phyloP scores from a whole-genome alignment of 1,284 basidiomycete genomes.

The Papiliotrema flavescens region DNA sequence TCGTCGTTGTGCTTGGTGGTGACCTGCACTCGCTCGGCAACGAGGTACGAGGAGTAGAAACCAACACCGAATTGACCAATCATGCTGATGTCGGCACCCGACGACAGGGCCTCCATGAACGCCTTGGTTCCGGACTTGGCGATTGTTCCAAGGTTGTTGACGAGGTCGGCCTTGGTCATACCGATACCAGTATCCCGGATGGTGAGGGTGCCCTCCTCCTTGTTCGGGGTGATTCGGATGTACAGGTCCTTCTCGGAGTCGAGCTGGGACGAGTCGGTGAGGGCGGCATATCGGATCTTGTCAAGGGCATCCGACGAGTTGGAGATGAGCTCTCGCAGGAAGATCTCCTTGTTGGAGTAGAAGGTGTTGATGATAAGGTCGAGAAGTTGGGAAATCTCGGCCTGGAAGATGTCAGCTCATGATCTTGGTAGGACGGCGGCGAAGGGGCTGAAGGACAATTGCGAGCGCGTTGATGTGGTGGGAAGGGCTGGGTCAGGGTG shows the following conservation, averaged over 20 bases:
- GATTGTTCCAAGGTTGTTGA: constrained; percentile 92
- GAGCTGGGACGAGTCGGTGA: constrained; percentile 84
- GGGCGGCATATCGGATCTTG: constrained; percentile 85
- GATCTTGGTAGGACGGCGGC: not conserved
- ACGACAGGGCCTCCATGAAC: constrained; percentile 87
- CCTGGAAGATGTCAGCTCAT: constrained; percentile 61
- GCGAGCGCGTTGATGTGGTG: too few relatives aligned
- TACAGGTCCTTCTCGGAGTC: constrained; percentile 83
- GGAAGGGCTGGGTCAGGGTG: too few relatives aligned
- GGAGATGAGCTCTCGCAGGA: constrained; percentile 80
- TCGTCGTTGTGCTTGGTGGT: constrained; percentile 99
- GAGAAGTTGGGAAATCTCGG: constrained; percentile 87
- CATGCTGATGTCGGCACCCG: constrained; percentile 90
- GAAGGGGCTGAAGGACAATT: not conserved
- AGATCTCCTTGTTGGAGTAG: constrained; percentile 99
- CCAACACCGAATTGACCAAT: constrained; percentile 78
- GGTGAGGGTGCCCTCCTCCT: constrained; percentile 87
- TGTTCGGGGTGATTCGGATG: constrained; percentile 91
- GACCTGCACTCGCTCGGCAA: constrained; percentile 96
- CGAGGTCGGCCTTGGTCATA: constrained; percentile 83
- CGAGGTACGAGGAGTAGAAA: constrained; percentile 99
- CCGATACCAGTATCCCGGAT: constrained; percentile 97
- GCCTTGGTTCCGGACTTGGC: constrained; percentile 83
- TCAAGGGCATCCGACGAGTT: constrained; percentile 84
- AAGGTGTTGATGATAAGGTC: constrained; percentile 72